Conservation (phyloP, 2,329 filamentous ascomycete genomes). For the Camillea tinctor region DNA sequence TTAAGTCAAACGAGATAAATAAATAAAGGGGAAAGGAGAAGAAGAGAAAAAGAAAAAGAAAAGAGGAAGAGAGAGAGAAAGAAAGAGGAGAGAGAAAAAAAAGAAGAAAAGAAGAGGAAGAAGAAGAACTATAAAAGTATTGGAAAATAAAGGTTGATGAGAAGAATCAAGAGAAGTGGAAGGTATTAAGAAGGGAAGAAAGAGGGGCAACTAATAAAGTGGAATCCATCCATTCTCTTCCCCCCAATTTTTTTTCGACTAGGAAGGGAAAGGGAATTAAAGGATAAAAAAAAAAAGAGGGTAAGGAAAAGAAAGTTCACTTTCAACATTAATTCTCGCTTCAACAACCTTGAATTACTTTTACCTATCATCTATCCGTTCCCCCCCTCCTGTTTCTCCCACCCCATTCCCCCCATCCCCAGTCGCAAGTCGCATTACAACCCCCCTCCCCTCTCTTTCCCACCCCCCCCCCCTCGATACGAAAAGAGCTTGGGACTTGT, state of each 20-base stretch:
- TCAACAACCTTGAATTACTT: background rate
- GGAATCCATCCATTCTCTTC: background rate
- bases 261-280: no score
- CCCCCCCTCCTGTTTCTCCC: no score
- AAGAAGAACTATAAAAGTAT: background rate
- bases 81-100: background rate
- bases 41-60: background rate
- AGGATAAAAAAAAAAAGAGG: no score
- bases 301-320: background rate
- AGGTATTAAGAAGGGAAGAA: background rate
- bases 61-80: background rate
- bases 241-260: no score
- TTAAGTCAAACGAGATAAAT: background rate
- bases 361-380: no score
- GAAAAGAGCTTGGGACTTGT: constrained; percentile 12
- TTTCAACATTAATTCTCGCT: background rate
- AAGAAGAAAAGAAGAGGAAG: background rate
- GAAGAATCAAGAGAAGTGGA: background rate
- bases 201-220: background rate
- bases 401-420: background rate
- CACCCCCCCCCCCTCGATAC: constrained; percentile 11
- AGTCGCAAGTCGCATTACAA: no score
- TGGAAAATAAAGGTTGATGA: background rate
- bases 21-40: background rate
- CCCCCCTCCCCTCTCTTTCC: no score